These are phyloP conservation scores for Gossypium longicalyx DNA, from an alignment of 345 rosid genomes.

Conservation along the genomic window DNA sequence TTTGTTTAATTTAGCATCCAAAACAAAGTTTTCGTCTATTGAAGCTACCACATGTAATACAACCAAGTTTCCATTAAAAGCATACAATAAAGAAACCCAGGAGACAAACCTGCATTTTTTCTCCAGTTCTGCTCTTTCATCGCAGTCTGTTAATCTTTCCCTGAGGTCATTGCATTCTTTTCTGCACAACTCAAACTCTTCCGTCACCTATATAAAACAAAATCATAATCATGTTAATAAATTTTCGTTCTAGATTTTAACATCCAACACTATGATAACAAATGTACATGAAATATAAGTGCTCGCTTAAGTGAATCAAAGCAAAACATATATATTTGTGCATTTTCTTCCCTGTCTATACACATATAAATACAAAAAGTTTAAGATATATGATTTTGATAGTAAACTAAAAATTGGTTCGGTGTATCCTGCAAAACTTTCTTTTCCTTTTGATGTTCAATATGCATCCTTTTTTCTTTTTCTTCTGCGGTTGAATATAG, in stretches of 20 bases:
- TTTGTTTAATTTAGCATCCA: neutral
- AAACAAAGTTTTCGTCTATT: neutral
- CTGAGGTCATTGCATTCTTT: slow-evolving; percentile 48
- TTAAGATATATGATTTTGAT: too few species aligned
- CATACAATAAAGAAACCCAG: neutral
- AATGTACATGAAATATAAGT: too few species aligned
- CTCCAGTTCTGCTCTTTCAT: slow-evolving; percentile 43
- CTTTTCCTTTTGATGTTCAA: too few species aligned
- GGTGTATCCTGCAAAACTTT: too few species aligned
- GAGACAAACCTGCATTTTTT: slow-evolving; percentile 55
- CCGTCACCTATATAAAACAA: slow-evolving; percentile 40
- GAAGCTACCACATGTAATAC: neutral
- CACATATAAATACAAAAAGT: too few species aligned
- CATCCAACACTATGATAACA: neutral
- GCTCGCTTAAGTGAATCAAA: too few species aligned
- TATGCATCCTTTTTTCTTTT: too few species aligned
- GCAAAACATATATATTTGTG: too few species aligned
- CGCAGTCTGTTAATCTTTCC: slow-evolving; percentile 38
- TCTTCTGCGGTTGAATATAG: too few species aligned
- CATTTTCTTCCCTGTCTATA: too few species aligned
- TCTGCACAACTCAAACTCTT: slow-evolving; percentile 49
- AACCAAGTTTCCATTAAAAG: neutral
- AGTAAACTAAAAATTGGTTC: too few species aligned
- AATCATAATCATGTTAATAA: slow-evolving; percentile 2
- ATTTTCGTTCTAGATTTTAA: neutral